Evolutionary conservation across 2,329 filamentous ascomycete genomes (phyloP).

Genomic region (Alternaria consortialis): DNA sequence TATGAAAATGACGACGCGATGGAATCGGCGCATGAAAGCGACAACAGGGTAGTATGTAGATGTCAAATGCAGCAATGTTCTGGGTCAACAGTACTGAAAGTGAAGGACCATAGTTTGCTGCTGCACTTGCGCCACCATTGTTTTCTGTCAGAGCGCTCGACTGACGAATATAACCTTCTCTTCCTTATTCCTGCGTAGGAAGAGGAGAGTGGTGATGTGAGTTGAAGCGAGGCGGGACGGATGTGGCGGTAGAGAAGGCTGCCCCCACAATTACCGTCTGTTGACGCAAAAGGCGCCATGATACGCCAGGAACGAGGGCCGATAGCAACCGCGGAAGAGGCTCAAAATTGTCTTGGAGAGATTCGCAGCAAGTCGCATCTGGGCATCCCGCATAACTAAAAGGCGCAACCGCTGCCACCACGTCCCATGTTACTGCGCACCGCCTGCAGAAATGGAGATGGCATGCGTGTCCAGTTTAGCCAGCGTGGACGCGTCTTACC

Average conservation of each 20-base stretch:
- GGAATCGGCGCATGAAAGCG: background rate
- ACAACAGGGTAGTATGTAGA: background rate
- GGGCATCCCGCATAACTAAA: slow-evolving; percentile 24
- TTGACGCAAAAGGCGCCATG: slow-evolving; percentile 26
- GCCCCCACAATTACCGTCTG: slow-evolving; percentile 18
- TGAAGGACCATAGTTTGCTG: background rate
- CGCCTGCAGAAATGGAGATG: slow-evolving; percentile 44
- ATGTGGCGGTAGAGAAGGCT: background rate
- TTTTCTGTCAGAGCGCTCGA: background rate
- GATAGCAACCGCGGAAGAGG: slow-evolving; percentile 36
- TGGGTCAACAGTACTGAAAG: background rate
- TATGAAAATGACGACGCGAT: slow-evolving; percentile 15
- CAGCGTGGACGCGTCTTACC: slow-evolving; percentile 38
- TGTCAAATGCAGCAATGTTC: background rate
- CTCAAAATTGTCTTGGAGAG: slow-evolving; percentile 25
- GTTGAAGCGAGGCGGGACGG: slow-evolving; percentile 2
- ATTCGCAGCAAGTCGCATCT: slow-evolving; percentile 22
- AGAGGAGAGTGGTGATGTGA: background rate
- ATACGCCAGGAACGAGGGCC: slow-evolving; percentile 30
- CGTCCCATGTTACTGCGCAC: slow-evolving; percentile 44
- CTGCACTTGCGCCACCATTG: too few species aligned
- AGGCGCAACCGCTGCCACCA: slow-evolving; percentile 30
- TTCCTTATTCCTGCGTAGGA: background rate
- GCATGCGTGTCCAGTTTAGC: slow-evolving; percentile 42
- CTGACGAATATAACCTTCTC: background rate